A percentile compares a stretch with the other conserved stretches of the same genome.
Evolutionary conservation across 495 filamentous ascomycete genomes (phyloP).

Genomic region (Chaetomium fimeti): DNA sequence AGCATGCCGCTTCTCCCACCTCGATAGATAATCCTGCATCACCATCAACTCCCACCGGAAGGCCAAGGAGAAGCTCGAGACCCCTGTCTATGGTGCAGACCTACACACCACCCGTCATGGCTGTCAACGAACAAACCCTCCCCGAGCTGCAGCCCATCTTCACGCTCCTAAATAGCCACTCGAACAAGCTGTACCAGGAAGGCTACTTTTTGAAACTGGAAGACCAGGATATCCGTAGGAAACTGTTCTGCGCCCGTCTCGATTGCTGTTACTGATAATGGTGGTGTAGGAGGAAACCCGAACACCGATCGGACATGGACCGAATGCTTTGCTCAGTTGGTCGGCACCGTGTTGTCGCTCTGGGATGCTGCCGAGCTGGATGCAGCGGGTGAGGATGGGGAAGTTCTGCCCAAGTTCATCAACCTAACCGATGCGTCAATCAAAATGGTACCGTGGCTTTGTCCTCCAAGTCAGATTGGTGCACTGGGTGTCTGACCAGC

Average conservation of each 20-base stretch:
- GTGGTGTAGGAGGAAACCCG: slow-evolving; percentile 71
- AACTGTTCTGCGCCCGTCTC: neutral
- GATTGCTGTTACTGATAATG: slow-evolving; percentile 23
- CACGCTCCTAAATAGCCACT: slow-evolving; percentile 88
- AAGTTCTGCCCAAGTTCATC: slow-evolving; percentile 91
- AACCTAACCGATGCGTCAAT: slow-evolving; percentile 97
- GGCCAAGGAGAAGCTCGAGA: slow-evolving; percentile 44
- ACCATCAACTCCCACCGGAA: slow-evolving; percentile 29
- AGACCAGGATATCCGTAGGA: slow-evolving; percentile 84
- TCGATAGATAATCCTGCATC: slow-evolving; percentile 28
- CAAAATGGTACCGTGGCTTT: slow-evolving; percentile 69
- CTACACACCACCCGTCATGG: slow-evolving; percentile 84
- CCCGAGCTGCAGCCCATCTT: slow-evolving; percentile 95
- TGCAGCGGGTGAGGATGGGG: slow-evolving; percentile 74
- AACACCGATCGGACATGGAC: slow-evolving; percentile 86
- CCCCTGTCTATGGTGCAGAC: slow-evolving; percentile 68
- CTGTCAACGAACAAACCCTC: slow-evolving; percentile 77
- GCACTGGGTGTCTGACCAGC: neutral
- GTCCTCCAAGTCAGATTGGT: neutral
- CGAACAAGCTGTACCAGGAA: slow-evolving; percentile 95
- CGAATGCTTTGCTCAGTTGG: slow-evolving; percentile 95
- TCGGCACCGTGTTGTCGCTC: slow-evolving; percentile 88
- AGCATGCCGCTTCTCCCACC: slow-evolving; percentile 38
- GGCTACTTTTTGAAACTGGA: slow-evolving; percentile 96
- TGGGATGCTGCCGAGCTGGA: slow-evolving; percentile 96